These are phyloP conservation scores for Macaranga tanarius DNA, from an alignment of 441 rosid species.

Conservation along the genomic window DNA sequence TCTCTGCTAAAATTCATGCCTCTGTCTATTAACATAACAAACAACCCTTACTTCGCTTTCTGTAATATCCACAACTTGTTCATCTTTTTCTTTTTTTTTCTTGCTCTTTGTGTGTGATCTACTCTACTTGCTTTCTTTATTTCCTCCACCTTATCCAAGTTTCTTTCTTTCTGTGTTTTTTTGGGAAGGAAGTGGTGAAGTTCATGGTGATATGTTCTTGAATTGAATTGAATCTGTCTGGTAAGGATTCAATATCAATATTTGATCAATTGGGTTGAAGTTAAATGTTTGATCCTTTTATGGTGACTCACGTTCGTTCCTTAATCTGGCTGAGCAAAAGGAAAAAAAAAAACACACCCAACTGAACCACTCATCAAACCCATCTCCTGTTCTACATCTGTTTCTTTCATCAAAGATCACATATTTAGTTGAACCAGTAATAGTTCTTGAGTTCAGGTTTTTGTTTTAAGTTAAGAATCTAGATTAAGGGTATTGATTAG, in stretches of 20 bases:
- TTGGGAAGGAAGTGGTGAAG: slow-evolving; percentile 23
- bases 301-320: slow-evolving; percentile 39
- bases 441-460: not conserved
- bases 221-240: slow-evolving; percentile 15
- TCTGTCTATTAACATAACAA: slow-evolving; percentile 2
- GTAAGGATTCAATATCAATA: slow-evolving; percentile 24
- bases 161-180: not conserved
- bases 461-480: slow-evolving; percentile 1
- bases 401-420: not conserved
- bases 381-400: not conserved
- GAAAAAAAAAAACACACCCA: slow-evolving; percentile 18
- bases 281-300: slow-evolving; percentile 32
- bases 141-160: too few species aligned
- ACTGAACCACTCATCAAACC: not conserved
- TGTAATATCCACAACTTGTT: not conserved
- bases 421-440: not conserved
- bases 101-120: not conserved
- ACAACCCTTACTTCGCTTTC: slow-evolving; percentile 23
- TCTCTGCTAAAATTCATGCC: slow-evolving; percentile 26
- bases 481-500: not conserved
- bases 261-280: slow-evolving; percentile 7
- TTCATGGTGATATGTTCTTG: slow-evolving; percentile 10
- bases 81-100: not conserved
- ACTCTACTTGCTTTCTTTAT: not conserved
- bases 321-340: slow-evolving; percentile 40